These are phyloP conservation scores for Ploettnerulaceae sp. DNA, from an alignment of 2,329 filamentous ascomycete genomes.

Conservation along the genomic window DNA sequence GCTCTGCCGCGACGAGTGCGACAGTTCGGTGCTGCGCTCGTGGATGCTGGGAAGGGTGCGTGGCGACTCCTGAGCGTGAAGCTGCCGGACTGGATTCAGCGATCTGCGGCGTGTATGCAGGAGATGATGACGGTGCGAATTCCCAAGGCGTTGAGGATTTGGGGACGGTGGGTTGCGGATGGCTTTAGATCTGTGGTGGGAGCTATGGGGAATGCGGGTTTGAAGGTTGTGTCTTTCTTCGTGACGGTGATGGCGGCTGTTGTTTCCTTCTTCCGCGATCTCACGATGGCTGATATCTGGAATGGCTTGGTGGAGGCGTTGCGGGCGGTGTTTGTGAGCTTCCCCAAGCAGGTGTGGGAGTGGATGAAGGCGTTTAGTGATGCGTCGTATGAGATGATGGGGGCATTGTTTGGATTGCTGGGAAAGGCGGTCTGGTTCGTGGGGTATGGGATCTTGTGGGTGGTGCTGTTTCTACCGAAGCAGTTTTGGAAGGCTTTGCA, in stretches of 20 bases:
- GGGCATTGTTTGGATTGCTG: slow-evolving; percentile 32
- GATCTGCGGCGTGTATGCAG: slow-evolving; percentile 17
- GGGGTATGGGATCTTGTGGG: slow-evolving; percentile 26
- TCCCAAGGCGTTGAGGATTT: slow-evolving; percentile 27
- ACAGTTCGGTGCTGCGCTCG: slow-evolving; percentile 13
- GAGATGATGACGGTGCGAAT: slow-evolving; percentile 18
- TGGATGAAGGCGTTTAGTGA: slow-evolving; percentile 27
- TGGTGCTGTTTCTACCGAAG: slow-evolving; percentile 35
- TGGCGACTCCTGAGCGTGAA: slow-evolving; percentile 10
- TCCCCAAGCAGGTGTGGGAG: slow-evolving; percentile 29
- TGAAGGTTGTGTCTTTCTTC: slow-evolving; percentile 33
- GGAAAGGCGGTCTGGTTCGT: slow-evolving; percentile 32
- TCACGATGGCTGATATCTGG: slow-evolving; percentile 40
- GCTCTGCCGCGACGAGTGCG: slow-evolving; percentile 29
- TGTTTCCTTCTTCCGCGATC: slow-evolving; percentile 33
- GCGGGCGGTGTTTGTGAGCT: slow-evolving; percentile 33
- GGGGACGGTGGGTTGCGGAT: slow-evolving; percentile 33
- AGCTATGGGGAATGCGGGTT: slow-evolving; percentile 27
- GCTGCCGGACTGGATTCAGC: slow-evolving; percentile 23
- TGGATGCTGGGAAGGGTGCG: slow-evolving; percentile 22
- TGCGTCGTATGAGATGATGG: slow-evolving; percentile 30
- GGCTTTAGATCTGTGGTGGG: slow-evolving; percentile 29
- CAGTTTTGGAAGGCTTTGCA: slow-evolving; percentile 34
- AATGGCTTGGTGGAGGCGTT: slow-evolving; percentile 34
- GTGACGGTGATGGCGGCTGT: slow-evolving; percentile 37